phyloP scores from a whole-genome alignment of 306 rosid genomes.

The Urtica urens region DNA sequence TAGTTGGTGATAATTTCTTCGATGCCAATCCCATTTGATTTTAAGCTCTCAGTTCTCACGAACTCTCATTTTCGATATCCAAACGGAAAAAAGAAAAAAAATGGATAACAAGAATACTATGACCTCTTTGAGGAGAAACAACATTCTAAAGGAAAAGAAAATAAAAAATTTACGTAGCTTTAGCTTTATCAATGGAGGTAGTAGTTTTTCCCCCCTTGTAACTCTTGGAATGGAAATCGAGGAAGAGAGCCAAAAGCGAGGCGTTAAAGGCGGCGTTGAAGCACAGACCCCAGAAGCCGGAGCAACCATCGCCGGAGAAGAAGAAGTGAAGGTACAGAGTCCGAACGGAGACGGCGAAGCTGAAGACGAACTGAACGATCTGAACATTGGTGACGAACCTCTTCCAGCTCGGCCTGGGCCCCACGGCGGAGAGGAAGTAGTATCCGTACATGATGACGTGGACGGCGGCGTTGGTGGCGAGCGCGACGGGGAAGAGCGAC shows the following conservation, averaged over 20 bases:
- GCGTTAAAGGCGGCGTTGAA: slow-evolving; percentile 67
- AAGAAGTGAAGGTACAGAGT: slow-evolving; percentile 56
- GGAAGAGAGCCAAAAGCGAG: slow-evolving; percentile 59
- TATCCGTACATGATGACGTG: slow-evolving; percentile 82
- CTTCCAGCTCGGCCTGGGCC: slow-evolving; percentile 68
- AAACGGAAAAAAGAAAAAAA: too few relatives aligned
- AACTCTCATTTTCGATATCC: too few relatives aligned
- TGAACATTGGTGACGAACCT: slow-evolving; percentile 63
- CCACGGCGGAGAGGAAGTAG: slow-evolving; percentile 47
- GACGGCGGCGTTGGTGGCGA: slow-evolving; percentile 58
- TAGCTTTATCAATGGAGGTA: slow-evolving; percentile 3
- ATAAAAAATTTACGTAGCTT: not conserved
- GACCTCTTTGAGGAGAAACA: not conserved
- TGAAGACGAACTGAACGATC: slow-evolving; percentile 61
- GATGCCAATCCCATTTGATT: too few relatives aligned
- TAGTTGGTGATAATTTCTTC: too few relatives aligned
- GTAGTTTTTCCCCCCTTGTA: slow-evolving; percentile 20
- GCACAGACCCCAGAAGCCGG: slow-evolving; percentile 67
- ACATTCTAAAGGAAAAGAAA: not conserved
- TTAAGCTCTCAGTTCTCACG: too few relatives aligned
- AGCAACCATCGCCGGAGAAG: slow-evolving; percentile 33
- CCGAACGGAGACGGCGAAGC: slow-evolving; percentile 53
- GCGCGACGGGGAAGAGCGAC: slow-evolving; percentile 71
- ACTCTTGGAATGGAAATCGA: slow-evolving; percentile 61
- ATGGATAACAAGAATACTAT: not conserved